A percentile compares a stretch with the other conserved stretches of the same genome.
Evolutionary conservation across 2,329 filamentous ascomycete genomes (phyloP).

Genomic region (Fusarium poae): DNA sequence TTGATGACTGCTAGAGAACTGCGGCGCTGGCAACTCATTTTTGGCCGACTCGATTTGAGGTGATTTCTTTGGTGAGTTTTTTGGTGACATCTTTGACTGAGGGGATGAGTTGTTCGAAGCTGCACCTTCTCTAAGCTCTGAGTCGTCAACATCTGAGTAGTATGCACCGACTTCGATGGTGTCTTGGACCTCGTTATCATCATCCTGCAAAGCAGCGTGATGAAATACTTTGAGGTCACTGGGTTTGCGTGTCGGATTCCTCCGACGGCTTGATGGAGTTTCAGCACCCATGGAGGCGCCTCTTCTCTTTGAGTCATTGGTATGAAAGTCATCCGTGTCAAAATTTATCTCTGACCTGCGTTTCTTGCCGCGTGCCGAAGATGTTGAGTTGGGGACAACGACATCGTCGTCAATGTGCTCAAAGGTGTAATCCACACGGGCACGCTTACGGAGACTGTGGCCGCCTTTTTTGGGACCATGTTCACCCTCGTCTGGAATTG

Average conservation of each 20-base stretch:
- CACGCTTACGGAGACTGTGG: slow-evolving; percentile 68
- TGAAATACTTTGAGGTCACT: slow-evolving; percentile 52
- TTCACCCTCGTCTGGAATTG: slow-evolving; percentile 60
- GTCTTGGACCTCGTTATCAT: slow-evolving; percentile 67
- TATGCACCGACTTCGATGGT: slow-evolving; percentile 68
- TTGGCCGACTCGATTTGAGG: slow-evolving; percentile 28
- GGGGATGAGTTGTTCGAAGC: slow-evolving; percentile 51
- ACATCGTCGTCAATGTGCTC: slow-evolving; percentile 66
- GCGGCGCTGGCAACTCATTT: slow-evolving; percentile 33
- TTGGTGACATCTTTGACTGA: slow-evolving; percentile 41
- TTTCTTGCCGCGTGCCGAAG: slow-evolving; percentile 54
- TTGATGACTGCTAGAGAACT: slow-evolving; percentile 5
- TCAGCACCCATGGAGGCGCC: slow-evolving; percentile 55
- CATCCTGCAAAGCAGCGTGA: slow-evolving; percentile 50
- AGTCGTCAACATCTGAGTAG: slow-evolving; percentile 52
- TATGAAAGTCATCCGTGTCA: slow-evolving; percentile 52
- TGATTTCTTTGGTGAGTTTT: slow-evolving; percentile 31
- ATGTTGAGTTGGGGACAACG: slow-evolving; percentile 53
- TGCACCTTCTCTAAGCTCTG: slow-evolving; percentile 46
- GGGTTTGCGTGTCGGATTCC: slow-evolving; percentile 58
- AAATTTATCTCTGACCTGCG: slow-evolving; percentile 54
- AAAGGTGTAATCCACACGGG: slow-evolving; percentile 69
- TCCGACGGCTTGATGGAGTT: slow-evolving; percentile 55
- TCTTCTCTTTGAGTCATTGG: slow-evolving; percentile 53
- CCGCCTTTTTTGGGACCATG: slow-evolving; percentile 68